Evolutionary conservation across 1,284 basidiomycete genomes (phyloP).

Genomic region (Omphalotus olearius): DNA sequence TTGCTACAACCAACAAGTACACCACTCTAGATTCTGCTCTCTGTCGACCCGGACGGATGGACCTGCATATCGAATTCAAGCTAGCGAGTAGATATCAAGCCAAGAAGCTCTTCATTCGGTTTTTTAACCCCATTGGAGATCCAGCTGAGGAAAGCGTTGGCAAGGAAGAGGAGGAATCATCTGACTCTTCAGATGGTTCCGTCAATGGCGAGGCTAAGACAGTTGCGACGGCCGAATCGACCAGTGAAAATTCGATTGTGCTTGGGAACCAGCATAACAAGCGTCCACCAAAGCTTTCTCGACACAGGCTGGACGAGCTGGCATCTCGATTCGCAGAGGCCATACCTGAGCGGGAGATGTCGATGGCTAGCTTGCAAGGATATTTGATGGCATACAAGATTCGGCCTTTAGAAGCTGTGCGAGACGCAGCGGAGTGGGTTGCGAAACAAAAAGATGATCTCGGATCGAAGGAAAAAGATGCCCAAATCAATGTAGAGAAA

Average conservation of each 20-base stretch:
- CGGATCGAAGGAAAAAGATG: neutral
- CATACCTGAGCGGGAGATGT: constrained; percentile 63
- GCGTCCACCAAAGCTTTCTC: constrained; percentile 24
- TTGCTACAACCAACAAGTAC: constrained; percentile 76
- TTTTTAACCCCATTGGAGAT: constrained; percentile 48
- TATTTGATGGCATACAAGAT: constrained; percentile 71
- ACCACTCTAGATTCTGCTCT: constrained; percentile 64
- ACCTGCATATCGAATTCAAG: constrained; percentile 72
- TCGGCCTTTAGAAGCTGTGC: constrained; percentile 53
- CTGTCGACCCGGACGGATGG: constrained; percentile 75
- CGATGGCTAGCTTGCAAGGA: constrained; percentile 74
- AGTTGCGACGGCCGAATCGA: no score
- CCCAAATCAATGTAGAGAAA: constrained; percentile 1
- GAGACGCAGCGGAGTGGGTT: constrained; percentile 43
- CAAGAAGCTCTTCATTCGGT: constrained; percentile 55
- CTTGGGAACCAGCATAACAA: constrained; percentile 5
- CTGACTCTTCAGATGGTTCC: constrained; percentile 21
- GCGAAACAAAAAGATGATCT: constrained; percentile 27
- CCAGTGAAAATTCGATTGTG: constrained; percentile 1
- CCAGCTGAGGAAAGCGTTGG: constrained; percentile 19
- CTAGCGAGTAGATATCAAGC: constrained; percentile 66
- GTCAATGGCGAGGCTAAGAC: constrained; percentile 13
- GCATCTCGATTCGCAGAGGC: constrained; percentile 53
- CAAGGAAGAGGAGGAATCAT: constrained; percentile 15
- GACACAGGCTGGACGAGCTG: constrained; percentile 31